These are phyloP conservation scores for Cyclostephanos tholiformis DNA, from an alignment of 108 stramenopile species.

Conservation along the genomic window DNA sequence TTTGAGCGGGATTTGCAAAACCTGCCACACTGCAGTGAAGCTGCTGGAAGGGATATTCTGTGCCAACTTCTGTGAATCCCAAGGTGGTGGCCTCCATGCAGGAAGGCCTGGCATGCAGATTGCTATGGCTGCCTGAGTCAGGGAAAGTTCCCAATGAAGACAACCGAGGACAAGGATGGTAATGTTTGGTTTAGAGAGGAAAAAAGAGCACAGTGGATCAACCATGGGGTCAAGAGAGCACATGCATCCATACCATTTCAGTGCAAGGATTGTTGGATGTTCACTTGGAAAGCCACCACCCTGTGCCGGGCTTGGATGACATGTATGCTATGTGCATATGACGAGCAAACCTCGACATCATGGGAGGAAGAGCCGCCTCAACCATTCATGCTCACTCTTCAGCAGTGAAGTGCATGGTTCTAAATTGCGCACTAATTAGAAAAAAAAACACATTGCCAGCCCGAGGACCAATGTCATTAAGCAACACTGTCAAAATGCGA, in stretches of 20 bases:
- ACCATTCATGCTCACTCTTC: neutral
- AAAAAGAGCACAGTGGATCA: neutral
- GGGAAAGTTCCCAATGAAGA: neutral
- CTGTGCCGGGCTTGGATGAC: neutral
- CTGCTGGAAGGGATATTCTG: slow-evolving; percentile 38
- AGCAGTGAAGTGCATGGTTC: neutral
- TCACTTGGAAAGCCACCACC: neutral
- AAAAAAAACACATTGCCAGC: neutral
- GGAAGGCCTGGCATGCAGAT: neutral
- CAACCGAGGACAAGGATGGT: neutral
- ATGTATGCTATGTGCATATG: neutral
- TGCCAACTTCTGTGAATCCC: slow-evolving; percentile 40
- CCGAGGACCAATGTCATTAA: neutral
- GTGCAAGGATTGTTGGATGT: slow-evolving; percentile 56
- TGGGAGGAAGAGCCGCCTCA: neutral
- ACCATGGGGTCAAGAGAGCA: neutral
- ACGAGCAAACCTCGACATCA: neutral
- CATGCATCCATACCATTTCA: slow-evolving; percentile 16
- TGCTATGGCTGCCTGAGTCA: slow-evolving; percentile 42
- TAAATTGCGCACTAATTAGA: neutral
- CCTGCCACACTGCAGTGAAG: slow-evolving; percentile 22
- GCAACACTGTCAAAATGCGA: neutral
- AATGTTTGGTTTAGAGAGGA: slow-evolving; percentile 8
- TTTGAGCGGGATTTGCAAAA: slow-evolving; percentile 21
- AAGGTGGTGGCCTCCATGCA: neutral